Evolutionary conservation across 305 asterid genomes (phyloP).

Genomic region (Plantago lanceolata): DNA sequence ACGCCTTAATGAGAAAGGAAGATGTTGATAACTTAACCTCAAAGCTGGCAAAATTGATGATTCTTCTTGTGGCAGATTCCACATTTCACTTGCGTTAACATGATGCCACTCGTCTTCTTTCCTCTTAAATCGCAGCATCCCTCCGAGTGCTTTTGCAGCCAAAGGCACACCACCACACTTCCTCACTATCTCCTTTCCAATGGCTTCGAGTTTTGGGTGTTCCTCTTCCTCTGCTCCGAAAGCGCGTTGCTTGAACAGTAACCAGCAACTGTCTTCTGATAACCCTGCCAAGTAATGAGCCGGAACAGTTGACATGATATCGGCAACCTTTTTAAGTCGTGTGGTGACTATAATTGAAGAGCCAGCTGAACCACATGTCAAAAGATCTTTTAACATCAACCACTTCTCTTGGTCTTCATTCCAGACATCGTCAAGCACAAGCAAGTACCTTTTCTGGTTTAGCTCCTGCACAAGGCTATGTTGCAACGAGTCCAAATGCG

Average conservation of each 20-base stretch:
- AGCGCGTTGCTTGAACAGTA: not conserved
- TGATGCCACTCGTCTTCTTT: constrained; percentile 20
- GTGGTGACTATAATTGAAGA: constrained; percentile 10
- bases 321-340: constrained; percentile 8
- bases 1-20: constrained; percentile 17
- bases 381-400: not conserved
- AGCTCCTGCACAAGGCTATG: not conserved
- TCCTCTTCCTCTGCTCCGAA: not conserved
- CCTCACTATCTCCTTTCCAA: constrained; percentile 18
- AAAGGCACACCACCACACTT: constrained; percentile 28
- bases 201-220: not conserved
- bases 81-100: constrained; percentile 20
- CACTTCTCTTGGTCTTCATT: no score
- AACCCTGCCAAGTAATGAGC: constrained; percentile 4
- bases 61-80: constrained; percentile 17
- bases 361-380: constrained; percentile 16
- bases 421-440: no score
- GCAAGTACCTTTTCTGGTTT: constrained; percentile 5
- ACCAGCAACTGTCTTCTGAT: not conserved
- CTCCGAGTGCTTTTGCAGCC: constrained; percentile 27
- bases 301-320: not conserved
- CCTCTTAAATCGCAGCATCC: constrained; percentile 23
- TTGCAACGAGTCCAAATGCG: not conserved
- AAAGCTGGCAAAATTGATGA: constrained; percentile 17
- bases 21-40: constrained; percentile 29